Conservation (phyloP, 2,329 filamentous ascomycete genomes). For the Sporothrix globosa region DNA sequence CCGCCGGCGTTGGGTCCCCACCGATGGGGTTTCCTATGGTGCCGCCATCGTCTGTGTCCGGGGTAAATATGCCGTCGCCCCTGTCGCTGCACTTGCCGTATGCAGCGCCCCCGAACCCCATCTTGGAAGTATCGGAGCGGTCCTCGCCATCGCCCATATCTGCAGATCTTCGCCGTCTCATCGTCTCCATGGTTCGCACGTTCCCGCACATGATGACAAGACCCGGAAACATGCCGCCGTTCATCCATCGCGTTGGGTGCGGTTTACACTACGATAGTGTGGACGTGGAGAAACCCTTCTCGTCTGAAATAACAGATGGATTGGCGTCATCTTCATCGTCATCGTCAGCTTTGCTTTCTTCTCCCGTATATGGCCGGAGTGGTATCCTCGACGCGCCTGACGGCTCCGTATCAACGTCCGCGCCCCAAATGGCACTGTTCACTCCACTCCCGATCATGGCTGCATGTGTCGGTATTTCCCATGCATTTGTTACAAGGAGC, state of each 20-base stretch:
- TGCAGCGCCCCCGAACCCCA: constrained; percentile 2
- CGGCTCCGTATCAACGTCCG: not conserved
- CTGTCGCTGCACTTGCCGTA: constrained; percentile 4
- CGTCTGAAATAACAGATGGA: not conserved
- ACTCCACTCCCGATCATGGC: constrained; percentile 35
- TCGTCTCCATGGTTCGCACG: constrained; percentile 39
- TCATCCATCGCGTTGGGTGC: constrained; percentile 40
- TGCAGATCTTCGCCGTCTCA: constrained; percentile 33
- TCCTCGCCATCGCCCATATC: not conserved
- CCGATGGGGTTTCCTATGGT: not conserved
- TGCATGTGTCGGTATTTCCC: constrained; percentile 40
- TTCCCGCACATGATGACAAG: constrained; percentile 42
- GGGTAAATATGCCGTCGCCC: not conserved
- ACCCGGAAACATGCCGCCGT: constrained; percentile 42
- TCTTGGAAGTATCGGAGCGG: not conserved
- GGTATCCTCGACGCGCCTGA: no score
- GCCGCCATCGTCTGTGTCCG: not conserved
- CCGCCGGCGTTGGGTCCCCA: not conserved
- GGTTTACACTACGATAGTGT: constrained; percentile 26
- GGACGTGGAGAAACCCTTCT: not conserved
- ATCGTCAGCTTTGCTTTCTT: not conserved
- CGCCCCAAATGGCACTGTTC: not conserved
- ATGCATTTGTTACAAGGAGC: constrained; percentile 38
- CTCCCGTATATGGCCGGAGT: not conserved
- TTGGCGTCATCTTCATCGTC: not conserved